Evolutionary conservation across 768 basidiomycete genomes (phyloP).

Genomic region (Russula sp.): DNA sequence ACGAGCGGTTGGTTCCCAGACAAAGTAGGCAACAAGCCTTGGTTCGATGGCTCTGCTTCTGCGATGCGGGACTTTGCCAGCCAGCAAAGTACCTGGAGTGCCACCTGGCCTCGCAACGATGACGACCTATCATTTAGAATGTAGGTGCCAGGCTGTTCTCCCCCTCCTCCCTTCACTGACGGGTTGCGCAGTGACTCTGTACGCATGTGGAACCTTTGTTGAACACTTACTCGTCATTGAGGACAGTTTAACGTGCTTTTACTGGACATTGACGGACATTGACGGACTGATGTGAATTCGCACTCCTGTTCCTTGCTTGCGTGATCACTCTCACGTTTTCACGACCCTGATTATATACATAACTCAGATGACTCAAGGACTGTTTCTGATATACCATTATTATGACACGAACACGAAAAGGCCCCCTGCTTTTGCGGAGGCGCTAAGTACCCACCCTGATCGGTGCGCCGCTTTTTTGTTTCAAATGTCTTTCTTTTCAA

Average conservation of each 20-base stretch:
- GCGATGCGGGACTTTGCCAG: constrained; percentile 69
- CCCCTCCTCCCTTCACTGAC: background rate
- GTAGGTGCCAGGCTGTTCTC: constrained; percentile 32
- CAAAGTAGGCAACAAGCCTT: constrained; percentile 55
- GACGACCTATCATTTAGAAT: constrained; percentile 65
- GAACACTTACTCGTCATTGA: background rate
- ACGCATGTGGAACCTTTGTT: constrained; percentile 34
- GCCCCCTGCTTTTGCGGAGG: background rate
- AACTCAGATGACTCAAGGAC: background rate
- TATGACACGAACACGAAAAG: background rate
- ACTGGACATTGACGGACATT: constrained; percentile 1
- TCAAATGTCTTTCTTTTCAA: background rate
- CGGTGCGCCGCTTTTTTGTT: background rate
- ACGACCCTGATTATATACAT: background rate
- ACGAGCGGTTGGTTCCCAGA: constrained; percentile 68
- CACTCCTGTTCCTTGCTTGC: background rate
- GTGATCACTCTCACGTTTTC: background rate
- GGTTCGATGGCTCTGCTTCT: constrained; percentile 57
- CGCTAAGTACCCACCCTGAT: background rate
- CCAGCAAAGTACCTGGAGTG: constrained; percentile 59
- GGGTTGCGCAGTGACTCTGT: constrained; percentile 30
- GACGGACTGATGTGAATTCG: background rate
- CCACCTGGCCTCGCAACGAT: constrained; percentile 64
- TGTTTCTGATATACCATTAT: background rate
- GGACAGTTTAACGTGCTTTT: background rate